Evolutionary conservation across 306 rosid genomes (phyloP).

Genomic region (Luffa aegyptiaca): DNA sequence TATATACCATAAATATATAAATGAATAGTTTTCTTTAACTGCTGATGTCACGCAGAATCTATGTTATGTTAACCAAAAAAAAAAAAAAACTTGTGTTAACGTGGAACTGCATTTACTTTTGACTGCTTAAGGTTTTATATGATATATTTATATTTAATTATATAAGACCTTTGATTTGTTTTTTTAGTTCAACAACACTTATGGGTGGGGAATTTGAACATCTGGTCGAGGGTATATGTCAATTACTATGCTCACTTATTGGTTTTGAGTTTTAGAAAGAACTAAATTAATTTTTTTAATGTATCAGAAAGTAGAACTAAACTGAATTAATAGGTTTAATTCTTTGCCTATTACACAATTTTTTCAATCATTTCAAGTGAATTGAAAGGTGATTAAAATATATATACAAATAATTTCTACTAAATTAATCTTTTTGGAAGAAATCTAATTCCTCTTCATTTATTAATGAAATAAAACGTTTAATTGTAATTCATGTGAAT

Average conservation of each 20-base stretch:
- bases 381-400: neutral
- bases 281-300: neutral
- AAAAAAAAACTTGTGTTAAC: neutral
- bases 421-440: neutral
- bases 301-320: neutral
- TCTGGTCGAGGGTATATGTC: too few relatives aligned
- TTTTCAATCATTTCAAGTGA: neutral
- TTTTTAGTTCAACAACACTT: too few relatives aligned
- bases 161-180: too few relatives aligned
- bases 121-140: neutral
- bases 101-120: neutral
- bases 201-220: too few relatives aligned
- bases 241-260: too few relatives aligned
- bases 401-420: neutral
- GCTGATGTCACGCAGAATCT: neutral
- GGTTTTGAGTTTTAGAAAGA: neutral
- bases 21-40: neutral
- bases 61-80: neutral
- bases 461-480: neutral
- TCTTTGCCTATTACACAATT: neutral
- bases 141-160: too few relatives aligned
- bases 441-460: neutral
- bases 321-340: neutral
- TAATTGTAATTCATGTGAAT: neutral
- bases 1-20: slow-evolving; percentile 1